Evolutionary conservation across 1,284 basidiomycete genomes (phyloP), one percentile per base, ranked within the genome.

Genomic region (Entoloma clypeatum): DNA sequence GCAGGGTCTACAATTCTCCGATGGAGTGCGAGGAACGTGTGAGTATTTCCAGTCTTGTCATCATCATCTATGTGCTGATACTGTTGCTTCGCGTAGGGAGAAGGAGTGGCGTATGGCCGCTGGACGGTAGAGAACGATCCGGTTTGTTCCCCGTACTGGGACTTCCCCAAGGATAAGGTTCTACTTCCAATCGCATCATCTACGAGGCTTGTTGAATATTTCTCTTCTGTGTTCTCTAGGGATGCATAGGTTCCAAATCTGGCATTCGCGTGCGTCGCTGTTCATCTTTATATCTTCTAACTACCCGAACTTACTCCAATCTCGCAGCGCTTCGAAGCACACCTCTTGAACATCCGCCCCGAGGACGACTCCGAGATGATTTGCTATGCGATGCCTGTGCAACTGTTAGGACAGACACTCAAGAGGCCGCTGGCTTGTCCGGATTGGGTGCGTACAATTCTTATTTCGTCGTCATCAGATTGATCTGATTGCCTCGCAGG

Each of bases 131-230:
- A 31, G 11, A 41, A 46, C 13, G 51, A 48, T 18, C 37, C 27
- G 7, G 5, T 33, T 2, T 52, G 51, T 27, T 34, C 41, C 1
- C 37, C 51, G 7, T 52, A 48, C 23, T 52, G 51, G 51, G 44
- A 48, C 11, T 30, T 10, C 8, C 33, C 41, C 21, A 45, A 44
- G 23, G 16, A 18, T 11, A 52, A 48, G 44, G 51, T 52, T n/a
- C 11, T 14, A 19, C 7, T 5, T 13, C 18, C 8, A 4, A 16
- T 17, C 27, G 19, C n/a, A 9, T 26, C 19, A n/a, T n/a, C n/a
- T n/a, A n/a, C n/a, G n/a, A n/a, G n/a, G n/a, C n/a, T n/a, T n/a
- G n/a, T 23, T 7, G 10, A 7, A 14, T 13, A n/a, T 13, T 11
- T n/a, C 7, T n/a, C 6, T 13, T 3, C 14, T n/a, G 5, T 34